These are phyloP conservation scores for Serpula lacrymans DNA, from an alignment of 768 basidiomycete genomes.

Conservation along the genomic window DNA sequence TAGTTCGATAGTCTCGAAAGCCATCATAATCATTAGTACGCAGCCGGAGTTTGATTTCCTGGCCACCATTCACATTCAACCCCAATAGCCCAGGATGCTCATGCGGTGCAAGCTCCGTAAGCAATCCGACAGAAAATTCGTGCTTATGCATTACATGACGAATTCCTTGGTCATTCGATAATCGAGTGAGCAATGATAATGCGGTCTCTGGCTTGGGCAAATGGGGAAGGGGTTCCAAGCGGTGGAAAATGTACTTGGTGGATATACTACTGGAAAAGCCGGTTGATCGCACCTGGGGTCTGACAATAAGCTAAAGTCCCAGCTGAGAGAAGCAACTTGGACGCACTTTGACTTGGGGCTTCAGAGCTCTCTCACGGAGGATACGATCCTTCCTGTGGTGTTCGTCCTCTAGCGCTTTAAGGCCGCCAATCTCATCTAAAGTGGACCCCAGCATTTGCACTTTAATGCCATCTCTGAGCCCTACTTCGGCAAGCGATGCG, in stretches of 20 bases:
- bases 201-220: slow-evolving; percentile 64
- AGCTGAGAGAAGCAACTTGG: neutral
- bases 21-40: slow-evolving; percentile 72
- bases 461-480: slow-evolving; percentile 64
- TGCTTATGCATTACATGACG: slow-evolving; percentile 68
- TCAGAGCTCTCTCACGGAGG: slow-evolving; percentile 54
- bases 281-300: slow-evolving; percentile 52
- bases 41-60: slow-evolving; percentile 63
- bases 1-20: slow-evolving; percentile 61
- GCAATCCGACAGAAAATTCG: slow-evolving; percentile 59
- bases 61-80: slow-evolving; percentile 60
- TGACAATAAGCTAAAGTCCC: neutral
- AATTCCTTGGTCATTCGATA: slow-evolving; percentile 71
- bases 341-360: slow-evolving; percentile 55
- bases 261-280: slow-evolving; percentile 36
- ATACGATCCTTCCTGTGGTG: slow-evolving; percentile 55
- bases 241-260: slow-evolving; percentile 59
- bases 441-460: slow-evolving; percentile 73
- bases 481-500: slow-evolving; percentile 38
- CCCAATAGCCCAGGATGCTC: slow-evolving; percentile 70
- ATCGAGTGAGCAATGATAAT: slow-evolving; percentile 46
- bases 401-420: slow-evolving; percentile 57
- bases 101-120: slow-evolving; percentile 78
- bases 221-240: slow-evolving; percentile 56
- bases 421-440: slow-evolving; percentile 46